phyloP scores from a whole-genome alignment of 2,329 filamentous ascomycete genomes.

The Sporothrix brunneoviolacea region DNA sequence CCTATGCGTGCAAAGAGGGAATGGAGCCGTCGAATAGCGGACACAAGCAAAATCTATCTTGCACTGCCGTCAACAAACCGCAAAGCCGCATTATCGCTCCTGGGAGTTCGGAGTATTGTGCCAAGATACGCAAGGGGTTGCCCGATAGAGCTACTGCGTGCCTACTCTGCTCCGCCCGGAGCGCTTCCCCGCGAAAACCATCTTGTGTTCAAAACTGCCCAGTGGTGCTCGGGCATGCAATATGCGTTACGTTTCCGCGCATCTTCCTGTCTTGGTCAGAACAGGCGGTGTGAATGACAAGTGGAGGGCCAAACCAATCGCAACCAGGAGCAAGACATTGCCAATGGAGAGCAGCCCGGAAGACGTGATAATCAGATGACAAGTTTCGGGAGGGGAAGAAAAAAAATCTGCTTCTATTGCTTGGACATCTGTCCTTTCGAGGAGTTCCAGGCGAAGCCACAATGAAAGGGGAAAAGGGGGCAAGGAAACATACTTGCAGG shows the following conservation, averaged over 20 bases:
- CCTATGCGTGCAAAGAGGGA: too few relatives aligned
- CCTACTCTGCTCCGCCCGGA: conserved; percentile 1
- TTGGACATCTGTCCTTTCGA: neutral
- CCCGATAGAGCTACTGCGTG: too few relatives aligned
- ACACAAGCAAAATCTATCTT: neutral
- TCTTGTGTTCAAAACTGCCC: neutral
- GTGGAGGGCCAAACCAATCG: neutral
- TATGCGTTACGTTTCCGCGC: conserved; percentile 6
- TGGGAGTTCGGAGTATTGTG: too few relatives aligned
- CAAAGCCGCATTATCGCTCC: too few relatives aligned
- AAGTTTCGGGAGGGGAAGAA: too few relatives aligned
- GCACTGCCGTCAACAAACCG: too few relatives aligned
- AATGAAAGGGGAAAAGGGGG: neutral
- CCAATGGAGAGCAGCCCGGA: too few relatives aligned
- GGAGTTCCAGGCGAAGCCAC: neutral
- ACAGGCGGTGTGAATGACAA: conserved; percentile 8
- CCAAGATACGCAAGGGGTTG: too few relatives aligned
- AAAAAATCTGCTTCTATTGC: too few relatives aligned
- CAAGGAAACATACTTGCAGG: neutral
- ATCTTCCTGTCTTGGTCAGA: conserved; percentile 1
- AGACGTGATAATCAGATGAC: too few relatives aligned
- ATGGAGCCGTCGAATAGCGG: too few relatives aligned
- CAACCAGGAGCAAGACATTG: too few relatives aligned
- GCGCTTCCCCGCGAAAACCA: conserved; percentile 10
- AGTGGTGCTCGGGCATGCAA: conserved; percentile 1